phyloP scores from a whole-genome alignment of 148 eudicot genomes.

The Rhododendron mucronatum region DNA sequence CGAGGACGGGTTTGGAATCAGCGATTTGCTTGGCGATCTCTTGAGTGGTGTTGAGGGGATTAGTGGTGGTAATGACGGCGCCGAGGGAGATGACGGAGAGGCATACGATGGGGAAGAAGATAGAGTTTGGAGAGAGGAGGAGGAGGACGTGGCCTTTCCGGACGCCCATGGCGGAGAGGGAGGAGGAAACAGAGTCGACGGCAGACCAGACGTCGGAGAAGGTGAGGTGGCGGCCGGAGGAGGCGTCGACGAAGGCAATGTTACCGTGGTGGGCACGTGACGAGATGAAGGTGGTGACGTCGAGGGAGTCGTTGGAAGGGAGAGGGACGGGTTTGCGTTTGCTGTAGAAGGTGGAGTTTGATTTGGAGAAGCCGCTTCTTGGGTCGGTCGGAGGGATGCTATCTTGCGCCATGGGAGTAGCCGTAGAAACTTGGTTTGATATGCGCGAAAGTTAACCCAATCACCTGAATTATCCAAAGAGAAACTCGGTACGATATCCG shows the following conservation, averaged over 20 bases:
- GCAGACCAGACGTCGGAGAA: background rate
- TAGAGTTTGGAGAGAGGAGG: constrained; percentile 77
- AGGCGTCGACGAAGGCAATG: background rate
- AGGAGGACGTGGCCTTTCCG: constrained; percentile 36
- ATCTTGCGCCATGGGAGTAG: too few relatives aligned
- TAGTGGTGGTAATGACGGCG: constrained; percentile 83
- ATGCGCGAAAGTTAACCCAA: too few relatives aligned
- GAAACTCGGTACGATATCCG: too few relatives aligned
- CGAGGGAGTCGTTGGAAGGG: too few relatives aligned
- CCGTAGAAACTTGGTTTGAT: too few relatives aligned
- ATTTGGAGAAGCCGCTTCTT: too few relatives aligned
- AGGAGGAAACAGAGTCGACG: background rate
- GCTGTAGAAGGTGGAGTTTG: too few relatives aligned
- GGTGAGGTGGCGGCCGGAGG: background rate
- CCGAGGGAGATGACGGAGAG: constrained; percentile 81
- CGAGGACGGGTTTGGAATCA: constrained; percentile 63
- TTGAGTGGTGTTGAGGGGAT: constrained; percentile 59
- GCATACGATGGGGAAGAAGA: constrained; percentile 76
- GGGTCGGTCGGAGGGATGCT: too few relatives aligned
- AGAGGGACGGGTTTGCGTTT: too few relatives aligned
- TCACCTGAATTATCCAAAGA: too few relatives aligned
- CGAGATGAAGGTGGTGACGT: too few relatives aligned
- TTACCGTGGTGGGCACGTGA: background rate
- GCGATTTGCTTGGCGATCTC: constrained; percentile 63
- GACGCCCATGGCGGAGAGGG: background rate